Base-by-base conservation (phyloP, 2,329 filamentous ascomycete species). In the Fonsecaea pedrosoi region DNA sequence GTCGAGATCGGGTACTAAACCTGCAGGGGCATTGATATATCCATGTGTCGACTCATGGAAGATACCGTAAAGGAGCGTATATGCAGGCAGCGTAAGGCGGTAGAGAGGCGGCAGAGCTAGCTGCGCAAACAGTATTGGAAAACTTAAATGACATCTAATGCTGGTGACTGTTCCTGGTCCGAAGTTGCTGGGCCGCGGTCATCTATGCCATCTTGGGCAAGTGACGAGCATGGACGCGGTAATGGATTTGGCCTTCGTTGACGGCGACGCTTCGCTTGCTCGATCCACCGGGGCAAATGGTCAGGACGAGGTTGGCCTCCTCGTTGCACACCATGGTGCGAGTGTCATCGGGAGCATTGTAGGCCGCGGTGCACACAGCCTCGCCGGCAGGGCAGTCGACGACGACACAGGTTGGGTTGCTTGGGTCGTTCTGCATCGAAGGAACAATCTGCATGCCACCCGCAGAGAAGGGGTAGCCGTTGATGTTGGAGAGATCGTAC, bases 401-500 rank as follows among this genome's bases (percentile, higher is more conserved):
- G 45, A 62, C 37, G 48, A 70, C 61, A 55, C 71, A 73, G 48
- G 69, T 71, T 38, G 71, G 71, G 63, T 71, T 69, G 66, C 38
- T 67, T 30, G 67, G 53, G 50, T 72, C 71, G 45, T 66, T 66
- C 40, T 66, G 55, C 65, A 65, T 69, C 18, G 71, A 73, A 12
- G 71, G 71, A 9, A 69, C 66, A 18, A 73, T 48, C 35, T 62
- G 45, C 69, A 73, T 71, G 45, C 71, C 71, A 40, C 68, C 64
- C 53, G 58, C 76, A 0, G 72, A 72, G 71, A 82, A 82, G 9
- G 80, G 74, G 64, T 80, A 77, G 3, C 80, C 80, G 57, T 79
- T 79, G 62, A 82, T 79, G 72, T 79, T 77, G 4, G 76, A 78
- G 64, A 82, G 71, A 60, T 81, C 80, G 63, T 82, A 82, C 71